phyloP scores from a whole-genome alignment of 352 stramenopile species.

The Phytopythium kandeliae region DNA sequence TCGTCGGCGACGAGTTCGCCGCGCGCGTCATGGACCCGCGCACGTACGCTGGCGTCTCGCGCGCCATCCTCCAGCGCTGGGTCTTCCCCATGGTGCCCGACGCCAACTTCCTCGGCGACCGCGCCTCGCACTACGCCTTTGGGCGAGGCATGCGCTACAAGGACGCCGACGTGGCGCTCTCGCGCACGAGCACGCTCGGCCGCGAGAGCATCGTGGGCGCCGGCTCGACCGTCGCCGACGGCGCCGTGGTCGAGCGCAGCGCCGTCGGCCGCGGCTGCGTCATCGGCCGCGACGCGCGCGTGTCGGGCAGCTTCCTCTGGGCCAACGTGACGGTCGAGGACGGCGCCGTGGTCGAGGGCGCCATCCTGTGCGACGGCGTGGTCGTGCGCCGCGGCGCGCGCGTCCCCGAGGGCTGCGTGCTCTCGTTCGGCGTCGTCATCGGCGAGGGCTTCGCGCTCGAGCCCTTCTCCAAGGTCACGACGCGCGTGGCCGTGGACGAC shows the following conservation, averaged over 20 bases:
- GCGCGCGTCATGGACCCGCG: conserved; percentile 92
- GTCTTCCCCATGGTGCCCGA: conserved; percentile 96
- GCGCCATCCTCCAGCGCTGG: conserved; percentile 94
- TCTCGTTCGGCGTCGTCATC: conserved; percentile 82
- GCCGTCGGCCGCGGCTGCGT: conserved; percentile 63
- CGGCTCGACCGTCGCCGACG: conserved; percentile 45
- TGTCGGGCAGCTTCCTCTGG: conserved; percentile 80
- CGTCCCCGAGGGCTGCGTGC: conserved; percentile 65
- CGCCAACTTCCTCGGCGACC: conserved; percentile 66
- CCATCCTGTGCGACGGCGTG: conserved; percentile 84
- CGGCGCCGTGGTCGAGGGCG: conserved; percentile 57
- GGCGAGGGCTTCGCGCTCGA: conserved; percentile 60
- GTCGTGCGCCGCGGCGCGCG: conserved; percentile 61
- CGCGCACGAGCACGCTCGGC: conserved; percentile 57
- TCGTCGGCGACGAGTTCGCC: conserved; percentile 92
- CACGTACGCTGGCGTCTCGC: conserved; percentile 91
- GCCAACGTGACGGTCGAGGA: conserved; percentile 79
- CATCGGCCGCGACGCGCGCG: conserved; percentile 66
- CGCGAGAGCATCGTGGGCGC: conserved; percentile 73
- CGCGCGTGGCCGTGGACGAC: conserved; percentile 32
- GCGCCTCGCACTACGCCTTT: conserved; percentile 66
- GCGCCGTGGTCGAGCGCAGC: conserved; percentile 52
- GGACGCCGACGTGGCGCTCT: conserved; percentile 58
- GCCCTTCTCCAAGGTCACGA: conserved; percentile 83
- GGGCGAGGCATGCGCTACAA: conserved; percentile 83